Base-by-base conservation (phyloP, 2,329 filamentous ascomycete genomes). In the Colletotrichum scovillei region DNA sequence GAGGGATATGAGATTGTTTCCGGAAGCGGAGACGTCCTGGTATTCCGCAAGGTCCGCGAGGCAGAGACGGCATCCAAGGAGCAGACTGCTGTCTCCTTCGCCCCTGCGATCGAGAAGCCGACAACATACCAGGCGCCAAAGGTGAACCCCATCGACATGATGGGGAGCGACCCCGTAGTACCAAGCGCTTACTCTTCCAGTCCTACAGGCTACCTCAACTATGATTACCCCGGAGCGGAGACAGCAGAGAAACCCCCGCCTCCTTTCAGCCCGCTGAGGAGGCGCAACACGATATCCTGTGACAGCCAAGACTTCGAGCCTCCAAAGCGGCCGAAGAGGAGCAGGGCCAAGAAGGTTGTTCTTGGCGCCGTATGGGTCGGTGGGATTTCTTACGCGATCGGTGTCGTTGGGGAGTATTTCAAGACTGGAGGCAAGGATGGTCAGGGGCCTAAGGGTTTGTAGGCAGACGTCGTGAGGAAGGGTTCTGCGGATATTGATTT, bases 1-100 rank as follows among this genome's bases (percentile, higher is more conserved):
- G 85, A 92, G 68, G 92, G 92, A 0, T 94, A 91, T 74, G 91
- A 93, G 76, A 90, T 93, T 52, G 87, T 92, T 1, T 90, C 91
- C 2, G 92, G 91, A 1, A 86, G 86, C 60, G 88, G 88, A 6
- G 88, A 94, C 75, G 85, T 93, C 5, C 85, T 94, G 30, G 87
- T 94, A 4, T 92, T 94, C 78, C 90, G 90, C 75, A 92, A 92
- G 80, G 86, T 89, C 4, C 84, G 86, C 7, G 77, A 82, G 3
- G 77, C 81, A 30, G 69, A 75, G 11, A 75, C 74, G 9, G 75
- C 77, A 2, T 69, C 69, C 62, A 75, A 64, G 62, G 22, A 52
- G 28, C 65, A 58, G 28, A 26, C 67, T 19, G 24, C 63, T 26
- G 32, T 42, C 12, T 14, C 57, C 28, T 64, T 62, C 38, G 49